Base-by-base conservation (phyloP, 116 monocot species). In the Papilionanthe hybrid region DNA sequence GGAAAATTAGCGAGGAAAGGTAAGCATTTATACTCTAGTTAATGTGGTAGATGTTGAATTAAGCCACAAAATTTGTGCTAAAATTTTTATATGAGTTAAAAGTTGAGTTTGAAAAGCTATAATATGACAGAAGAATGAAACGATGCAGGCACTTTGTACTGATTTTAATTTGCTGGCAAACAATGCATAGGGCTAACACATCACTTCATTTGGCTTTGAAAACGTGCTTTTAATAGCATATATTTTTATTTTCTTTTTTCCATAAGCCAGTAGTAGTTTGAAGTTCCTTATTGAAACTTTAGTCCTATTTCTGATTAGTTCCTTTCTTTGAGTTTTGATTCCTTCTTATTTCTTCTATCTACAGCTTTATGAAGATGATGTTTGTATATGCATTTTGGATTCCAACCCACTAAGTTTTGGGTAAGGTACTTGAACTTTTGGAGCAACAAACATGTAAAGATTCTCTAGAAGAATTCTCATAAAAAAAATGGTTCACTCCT, bases 311-410 rank as follows among this genome's bases (percentile, higher is more conserved):
- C 12, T 77, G 7, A 55, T 45, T 22, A 27, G 25, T 29, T 81
- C 49, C 20, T 25, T 65, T 77, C 1, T 76, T 5, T 75, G 43
- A 17, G 32, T 87, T 49, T 19, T 81, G 42, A 67, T 84, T 78
- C 1, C 41, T 48, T 74, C 11, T 77, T 11, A 28, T 53, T 42
- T 75, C 72, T 85, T 81, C 42, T 75, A 0, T 76, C 56, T 87
- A 55, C 92, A 97, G 97, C 79, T 97, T 68, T 97, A 97, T 84
- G 97, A 97, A 88, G 97, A 97, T 87, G 91, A 94, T 75, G 77
- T 84, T 69, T 97, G 94, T 81, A 30, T 94, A n/a, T 97, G 97
- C 86, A 97, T 97, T 80, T 82, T 94, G 92, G 94, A 97, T 82
- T 97, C 89, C 23, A 86, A 86, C 58, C 97, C 97, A 57, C 79